Conservation (phyloP, 2,329 filamentous ascomycete species). For the Ophiostoma sp. region DNA sequence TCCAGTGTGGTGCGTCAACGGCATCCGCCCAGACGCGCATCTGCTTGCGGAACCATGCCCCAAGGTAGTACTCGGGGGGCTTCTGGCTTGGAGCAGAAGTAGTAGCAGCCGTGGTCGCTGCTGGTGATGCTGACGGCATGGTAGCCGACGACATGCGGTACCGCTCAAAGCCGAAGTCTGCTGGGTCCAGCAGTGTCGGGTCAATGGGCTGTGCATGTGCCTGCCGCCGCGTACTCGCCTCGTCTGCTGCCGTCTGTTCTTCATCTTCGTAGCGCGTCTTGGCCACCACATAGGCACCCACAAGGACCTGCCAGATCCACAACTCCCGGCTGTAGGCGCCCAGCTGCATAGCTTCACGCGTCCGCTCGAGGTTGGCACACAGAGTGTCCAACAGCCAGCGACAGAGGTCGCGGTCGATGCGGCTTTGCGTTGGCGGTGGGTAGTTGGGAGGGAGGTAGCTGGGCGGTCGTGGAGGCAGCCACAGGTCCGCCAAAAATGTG, state of each 20-base stretch:
- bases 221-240: background rate
- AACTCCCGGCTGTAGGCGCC: background rate
- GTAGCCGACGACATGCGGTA: background rate
- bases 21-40: slow-evolving; percentile 5
- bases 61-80: background rate
- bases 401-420: background rate
- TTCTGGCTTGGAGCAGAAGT: background rate
- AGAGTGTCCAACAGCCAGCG: background rate
- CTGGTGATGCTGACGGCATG: background rate
- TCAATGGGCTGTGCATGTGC: background rate
- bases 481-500: background rate
- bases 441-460: background rate
- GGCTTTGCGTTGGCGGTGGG: background rate
- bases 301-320: slow-evolving; percentile 7
- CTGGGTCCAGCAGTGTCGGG: background rate
- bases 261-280: background rate
- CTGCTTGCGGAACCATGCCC: slow-evolving; percentile 10
- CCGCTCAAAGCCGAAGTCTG: background rate
- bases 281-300: background rate
- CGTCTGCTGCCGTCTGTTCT: no score
- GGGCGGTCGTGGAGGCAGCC: background rate
- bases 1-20: background rate
- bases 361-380: background rate
- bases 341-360: background rate
- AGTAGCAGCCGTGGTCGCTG: background rate